These are phyloP conservation scores for Xanthoconium purpureum DNA, from an alignment of 768 basidiomycete species.

Conservation along the genomic window DNA sequence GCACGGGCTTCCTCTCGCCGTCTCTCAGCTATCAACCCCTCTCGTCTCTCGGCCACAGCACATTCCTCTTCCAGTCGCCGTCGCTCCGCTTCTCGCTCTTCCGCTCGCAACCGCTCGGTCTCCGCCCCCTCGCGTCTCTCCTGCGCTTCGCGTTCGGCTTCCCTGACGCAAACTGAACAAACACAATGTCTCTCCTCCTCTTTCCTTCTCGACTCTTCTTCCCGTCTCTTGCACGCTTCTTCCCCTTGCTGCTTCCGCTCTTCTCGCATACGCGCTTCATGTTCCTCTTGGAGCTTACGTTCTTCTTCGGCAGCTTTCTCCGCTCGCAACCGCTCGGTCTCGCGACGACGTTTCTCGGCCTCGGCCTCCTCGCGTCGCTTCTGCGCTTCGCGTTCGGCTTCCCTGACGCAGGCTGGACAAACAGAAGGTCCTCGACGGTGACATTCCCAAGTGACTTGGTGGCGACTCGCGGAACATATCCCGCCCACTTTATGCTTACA, in stretches of 20 bases:
- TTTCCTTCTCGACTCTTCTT: not conserved
- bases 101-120: constrained; percentile 31
- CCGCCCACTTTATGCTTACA: constrained; percentile 38
- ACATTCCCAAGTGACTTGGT: constrained; percentile 44
- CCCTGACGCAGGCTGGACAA: constrained; percentile 47
- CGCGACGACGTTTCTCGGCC: constrained; percentile 33
- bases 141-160: constrained; percentile 37
- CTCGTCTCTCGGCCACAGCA: not conserved
- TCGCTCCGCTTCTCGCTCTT: constrained; percentile 27
- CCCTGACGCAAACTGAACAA: constrained; percentile 46
- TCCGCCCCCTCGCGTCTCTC: constrained; percentile 42
- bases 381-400: constrained; percentile 38
- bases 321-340: constrained; percentile 38
- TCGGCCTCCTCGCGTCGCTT: constrained; percentile 42
- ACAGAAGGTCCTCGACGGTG: constrained; percentile 29
- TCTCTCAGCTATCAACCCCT: not conserved
- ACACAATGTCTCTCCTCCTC: constrained; percentile 23
- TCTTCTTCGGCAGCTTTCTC: constrained; percentile 4
- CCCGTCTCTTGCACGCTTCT: not conserved
- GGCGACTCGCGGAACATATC: constrained; percentile 43
- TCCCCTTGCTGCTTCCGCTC: constrained; percentile 22
- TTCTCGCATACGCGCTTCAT: constrained; percentile 40
- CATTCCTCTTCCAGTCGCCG: not conserved
- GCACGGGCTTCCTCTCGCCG: not conserved
- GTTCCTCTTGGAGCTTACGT: not conserved